Evolutionary conservation across 2,329 filamentous ascomycete species (phyloP).

Genomic region (Amylocarpus encephaloides): DNA sequence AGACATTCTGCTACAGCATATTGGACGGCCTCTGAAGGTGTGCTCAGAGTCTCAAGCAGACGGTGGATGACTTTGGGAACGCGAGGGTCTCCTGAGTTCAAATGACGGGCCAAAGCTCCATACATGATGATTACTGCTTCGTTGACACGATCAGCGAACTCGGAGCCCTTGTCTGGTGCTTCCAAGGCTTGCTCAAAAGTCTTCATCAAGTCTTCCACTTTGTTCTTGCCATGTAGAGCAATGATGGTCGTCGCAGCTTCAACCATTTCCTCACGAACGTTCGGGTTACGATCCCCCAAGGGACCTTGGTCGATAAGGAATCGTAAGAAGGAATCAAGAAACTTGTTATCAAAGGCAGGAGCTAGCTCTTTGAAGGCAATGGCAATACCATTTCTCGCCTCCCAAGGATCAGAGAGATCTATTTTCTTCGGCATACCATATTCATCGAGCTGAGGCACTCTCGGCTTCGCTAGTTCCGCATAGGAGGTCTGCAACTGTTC

Average conservation of each 20-base stretch:
- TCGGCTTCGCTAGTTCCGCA: slow-evolving; percentile 71
- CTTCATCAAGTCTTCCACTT: slow-evolving; percentile 86
- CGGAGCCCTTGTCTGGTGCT: slow-evolving; percentile 72
- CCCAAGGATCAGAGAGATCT: slow-evolving; percentile 85
- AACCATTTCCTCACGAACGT: slow-evolving; percentile 83
- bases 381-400: slow-evolving; percentile 81
- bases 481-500: slow-evolving; percentile 65
- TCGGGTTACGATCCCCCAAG: slow-evolving; percentile 71
- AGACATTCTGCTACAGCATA: slow-evolving; percentile 93
- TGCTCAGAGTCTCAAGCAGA: slow-evolving; percentile 79
- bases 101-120: slow-evolving; percentile 82
- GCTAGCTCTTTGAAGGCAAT: slow-evolving; percentile 80
- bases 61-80: slow-evolving; percentile 83
- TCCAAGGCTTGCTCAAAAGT: slow-evolving; percentile 87
- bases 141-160: slow-evolving; percentile 82
- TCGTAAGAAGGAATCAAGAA: slow-evolving; percentile 70
- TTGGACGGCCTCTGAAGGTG: slow-evolving; percentile 93
- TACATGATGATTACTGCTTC: slow-evolving; percentile 98
- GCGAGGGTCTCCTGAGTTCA: slow-evolving; percentile 77
- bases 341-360: slow-evolving; percentile 56
- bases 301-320: slow-evolving; percentile 85
- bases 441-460: slow-evolving; percentile 77
- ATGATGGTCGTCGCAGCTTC: slow-evolving; percentile 81
- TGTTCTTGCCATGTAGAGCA: slow-evolving; percentile 68
- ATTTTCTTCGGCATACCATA: slow-evolving; percentile 92